phyloP scores from a whole-genome alignment of 2,329 filamentous ascomycete species.

The Aspergillus sp. region DNA sequence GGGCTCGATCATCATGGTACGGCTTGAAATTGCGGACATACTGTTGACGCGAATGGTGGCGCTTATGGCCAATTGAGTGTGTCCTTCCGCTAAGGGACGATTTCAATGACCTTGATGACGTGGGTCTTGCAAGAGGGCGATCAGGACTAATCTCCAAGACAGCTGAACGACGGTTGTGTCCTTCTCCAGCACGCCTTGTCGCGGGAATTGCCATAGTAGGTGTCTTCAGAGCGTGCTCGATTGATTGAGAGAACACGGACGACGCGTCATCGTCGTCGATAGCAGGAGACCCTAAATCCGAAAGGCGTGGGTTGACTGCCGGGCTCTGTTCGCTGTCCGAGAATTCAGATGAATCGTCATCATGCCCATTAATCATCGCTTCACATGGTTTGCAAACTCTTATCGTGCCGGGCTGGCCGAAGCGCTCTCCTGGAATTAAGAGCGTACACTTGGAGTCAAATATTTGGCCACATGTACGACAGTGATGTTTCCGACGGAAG shows the following conservation, averaged over 20 bases:
- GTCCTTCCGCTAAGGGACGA: conserved; percentile 68
- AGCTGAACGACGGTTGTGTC: conserved; percentile 78
- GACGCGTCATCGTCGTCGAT: conserved; percentile 49
- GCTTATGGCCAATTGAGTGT: conserved; percentile 76
- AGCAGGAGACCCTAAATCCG: conserved; percentile 57
- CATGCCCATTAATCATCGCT: conserved; percentile 82
- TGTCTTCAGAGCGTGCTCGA: conserved; percentile 48
- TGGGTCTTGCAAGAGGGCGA: conserved; percentile 77
- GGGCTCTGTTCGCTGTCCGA: conserved; percentile 70
- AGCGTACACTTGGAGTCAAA: conserved; percentile 96
- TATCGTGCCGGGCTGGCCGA: conserved; percentile 80
- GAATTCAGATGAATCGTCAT: conserved; percentile 89
- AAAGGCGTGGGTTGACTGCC: conserved; percentile 58
- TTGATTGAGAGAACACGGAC: conserved; percentile 46
- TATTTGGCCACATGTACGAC: conserved; percentile 92
- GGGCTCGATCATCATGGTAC: conserved; percentile 74
- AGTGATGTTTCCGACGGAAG: conserved; percentile 95
- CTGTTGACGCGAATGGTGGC: conserved; percentile 85
- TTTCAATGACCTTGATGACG: conserved; percentile 84
- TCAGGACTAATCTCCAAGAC: conserved; percentile 87
- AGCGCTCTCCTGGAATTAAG: conserved; percentile 81
- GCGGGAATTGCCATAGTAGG: conserved; percentile 66
- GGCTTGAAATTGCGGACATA: conserved; percentile 73
- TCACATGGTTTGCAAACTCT: conserved; percentile 93
- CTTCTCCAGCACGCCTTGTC: conserved; percentile 66